Evolutionary conservation across 371 early-diverging fungal species (phyloP), one percentile per base, ranked within the genome.

Genomic region (Mucor velutinosus): DNA sequence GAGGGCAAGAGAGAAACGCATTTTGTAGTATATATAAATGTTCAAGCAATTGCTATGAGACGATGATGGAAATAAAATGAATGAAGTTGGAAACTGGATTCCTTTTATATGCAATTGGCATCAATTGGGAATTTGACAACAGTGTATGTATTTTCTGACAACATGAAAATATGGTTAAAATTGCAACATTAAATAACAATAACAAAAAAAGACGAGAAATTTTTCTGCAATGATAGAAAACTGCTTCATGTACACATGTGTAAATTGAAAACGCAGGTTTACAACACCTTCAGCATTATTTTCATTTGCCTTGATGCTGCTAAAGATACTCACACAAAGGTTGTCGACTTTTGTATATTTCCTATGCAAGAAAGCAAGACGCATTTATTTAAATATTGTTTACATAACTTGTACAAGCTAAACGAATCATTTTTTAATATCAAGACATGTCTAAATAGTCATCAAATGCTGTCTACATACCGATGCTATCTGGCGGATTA

Each of bases 1-100:
- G n/a, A 74, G 23, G 37, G 67, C 71, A 60, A 71, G 60, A 61
- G 70, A 55, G 29, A 74, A 64, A 56, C 67, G 63, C 74, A 74
- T 74, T 62, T 35, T 21, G 29, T 49, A 33, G 19, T 60, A 10
- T 60, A 27, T 41, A 55, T 30, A 39, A 21, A 30, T 56, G 21
- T 57, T 3, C 4, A 25, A 21, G 6, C 25, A 15, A 25, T 25
- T 27, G 27, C 41, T 47, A 21, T 47, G 45, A 43, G 43, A 45
- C 37, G 27, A 49, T 43, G 45, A 41, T 41, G 41, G 17, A 41
- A 5, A 17, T 41, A 41, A 3, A 41, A 6, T 17, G 41, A 21
- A 55, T 37, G 43, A 21, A 29, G 8, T 5, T 23, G 27, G 1
- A 61, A 39, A 47, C 17, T 15, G 8, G 5, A 8, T 30, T 51